A percentile compares a stretch with the other conserved stretches of the same genome.
phyloP scores from a whole-genome alignment of 2,329 filamentous ascomycete genomes.

The Fusarium verrucosum region DNA sequence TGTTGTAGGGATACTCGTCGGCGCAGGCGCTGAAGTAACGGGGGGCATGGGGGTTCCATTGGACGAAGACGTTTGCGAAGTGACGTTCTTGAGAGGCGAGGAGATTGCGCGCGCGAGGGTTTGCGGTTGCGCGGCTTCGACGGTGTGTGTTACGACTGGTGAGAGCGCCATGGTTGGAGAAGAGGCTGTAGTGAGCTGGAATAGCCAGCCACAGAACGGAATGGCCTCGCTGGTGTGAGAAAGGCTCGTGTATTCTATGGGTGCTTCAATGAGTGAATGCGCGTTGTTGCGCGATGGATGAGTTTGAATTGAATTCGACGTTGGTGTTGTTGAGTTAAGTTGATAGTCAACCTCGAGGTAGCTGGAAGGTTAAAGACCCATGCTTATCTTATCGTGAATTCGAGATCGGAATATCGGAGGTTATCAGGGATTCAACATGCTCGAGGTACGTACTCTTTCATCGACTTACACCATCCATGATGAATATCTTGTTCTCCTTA shows the following conservation, averaged over 20 bases:
- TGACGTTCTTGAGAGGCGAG: slow-evolving; percentile 56
- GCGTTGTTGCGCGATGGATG: not conserved
- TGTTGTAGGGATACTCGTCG: slow-evolving; percentile 49
- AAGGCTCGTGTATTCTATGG: too few relatives aligned
- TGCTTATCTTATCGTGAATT: slow-evolving; percentile 31
- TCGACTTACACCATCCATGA: slow-evolving; percentile 3
- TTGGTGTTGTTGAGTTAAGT: not conserved
- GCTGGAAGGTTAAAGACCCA: slow-evolving; percentile 13
- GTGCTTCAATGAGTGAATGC: not conserved
- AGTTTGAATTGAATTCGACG: not conserved
- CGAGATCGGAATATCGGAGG: slow-evolving; percentile 28
- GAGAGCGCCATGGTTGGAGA: slow-evolving; percentile 56
- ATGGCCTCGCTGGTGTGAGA: not conserved
- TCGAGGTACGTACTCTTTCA: not conserved
- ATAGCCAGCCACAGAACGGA: slow-evolving; percentile 3
- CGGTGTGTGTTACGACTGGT: slow-evolving; percentile 55
- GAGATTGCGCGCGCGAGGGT: slow-evolving; percentile 48
- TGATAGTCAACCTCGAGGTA: not conserved
- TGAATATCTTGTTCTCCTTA: not conserved
- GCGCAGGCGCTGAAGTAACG: slow-evolving; percentile 43
- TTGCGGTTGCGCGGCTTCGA: slow-evolving; percentile 44
- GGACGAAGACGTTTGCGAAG: slow-evolving; percentile 49
- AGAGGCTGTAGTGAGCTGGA: slow-evolving; percentile 13
- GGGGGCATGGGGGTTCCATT: slow-evolving; percentile 57
- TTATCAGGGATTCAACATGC: not conserved